Evolutionary conservation across 371 early-diverging fungal species (phyloP), one percentile per base, ranked within the genome.

Genomic region (Funneliformis caledonium): DNA sequence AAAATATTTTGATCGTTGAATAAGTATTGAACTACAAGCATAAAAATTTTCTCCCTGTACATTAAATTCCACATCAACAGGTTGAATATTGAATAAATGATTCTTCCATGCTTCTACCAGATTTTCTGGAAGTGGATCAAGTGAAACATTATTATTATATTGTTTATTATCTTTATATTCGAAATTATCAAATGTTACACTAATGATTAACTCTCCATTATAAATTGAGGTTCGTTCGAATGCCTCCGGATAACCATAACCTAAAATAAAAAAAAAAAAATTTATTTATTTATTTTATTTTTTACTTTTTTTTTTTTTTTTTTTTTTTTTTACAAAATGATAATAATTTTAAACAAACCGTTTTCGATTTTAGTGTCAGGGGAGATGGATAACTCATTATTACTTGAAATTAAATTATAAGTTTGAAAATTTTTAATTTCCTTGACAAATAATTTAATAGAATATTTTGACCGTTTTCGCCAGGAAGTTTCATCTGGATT

Each of bases 61-160:
- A 19, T 33, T 22, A 59, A 78, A 78, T 69, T 67, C 42, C 16
- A 78, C 79, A 69, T 78, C 79, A 59, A 42, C 68, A 37, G 52
- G 22, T 42, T 69, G 52, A 12, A 10, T 12, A 31, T 78, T 78
- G 69, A 69, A 59, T 45, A 79, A 69, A 16, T 69, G 70, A 26
- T 59, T 45, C 26, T 43, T 70, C 79, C 69, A 79, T n/a, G 79
- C 79, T n/a, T 22, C 26, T 19, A 70, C 33, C 4, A 79, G 48
- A 56, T 79, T 70, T 50, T 67, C 50, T 19, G 79, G 68, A 31
- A 50, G n/a, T 10, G 77, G 64, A 19, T 56, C 56, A 56, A 56
- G 56, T 56, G 56, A 56, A n/a, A 56, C 19, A n/a, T 16, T 56
- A 56, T 56, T 56, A 56, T 56, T 56, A 56, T 56, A 56, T 56